Evolutionary conservation across 257 asterid genomes (phyloP).

Genomic region (Ilex asprella): DNA sequence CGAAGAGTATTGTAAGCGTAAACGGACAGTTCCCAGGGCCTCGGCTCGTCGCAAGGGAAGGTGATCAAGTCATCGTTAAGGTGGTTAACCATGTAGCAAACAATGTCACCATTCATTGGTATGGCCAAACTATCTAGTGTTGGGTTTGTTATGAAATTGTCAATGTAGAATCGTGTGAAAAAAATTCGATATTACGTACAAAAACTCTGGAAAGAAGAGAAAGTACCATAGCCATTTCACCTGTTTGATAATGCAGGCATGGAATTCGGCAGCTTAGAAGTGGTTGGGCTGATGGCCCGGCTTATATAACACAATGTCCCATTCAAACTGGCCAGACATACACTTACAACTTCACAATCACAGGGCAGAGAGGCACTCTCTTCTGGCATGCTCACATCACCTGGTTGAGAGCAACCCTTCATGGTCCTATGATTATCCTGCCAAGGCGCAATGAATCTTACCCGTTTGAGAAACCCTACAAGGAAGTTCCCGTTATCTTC

Average conservation of each 20-base stretch:
- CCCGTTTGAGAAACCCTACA: constrained; percentile 58
- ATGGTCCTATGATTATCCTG: constrained; percentile 55
- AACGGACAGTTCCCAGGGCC: constrained; percentile 65
- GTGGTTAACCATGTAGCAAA: constrained; percentile 46
- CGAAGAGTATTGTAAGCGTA: constrained; percentile 51
- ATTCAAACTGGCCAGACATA: constrained; percentile 47
- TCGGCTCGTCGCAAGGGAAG: constrained; percentile 52
- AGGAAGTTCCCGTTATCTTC: constrained; percentile 51
- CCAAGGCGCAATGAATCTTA: constrained; percentile 51
- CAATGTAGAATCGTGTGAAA: background rate
- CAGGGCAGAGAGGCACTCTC: constrained; percentile 66
- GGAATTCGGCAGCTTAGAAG: constrained; percentile 53
- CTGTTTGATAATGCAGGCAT: constrained; percentile 31
- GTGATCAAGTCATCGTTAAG: constrained; percentile 48
- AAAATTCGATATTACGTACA: background rate
- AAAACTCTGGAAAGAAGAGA: no score
- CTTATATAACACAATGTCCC: constrained; percentile 65
- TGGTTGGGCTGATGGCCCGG: constrained; percentile 75
- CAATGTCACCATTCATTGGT: constrained; percentile 63
- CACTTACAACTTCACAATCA: constrained; percentile 60
- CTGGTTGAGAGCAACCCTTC: constrained; percentile 53
- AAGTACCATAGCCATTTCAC: background rate
- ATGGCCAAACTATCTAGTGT: constrained; percentile 8
- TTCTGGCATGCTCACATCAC: constrained; percentile 71
- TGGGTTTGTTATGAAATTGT: no score